Conservation (phyloP, 352 stramenopile species). For the Phytopythium boreale region DNA sequence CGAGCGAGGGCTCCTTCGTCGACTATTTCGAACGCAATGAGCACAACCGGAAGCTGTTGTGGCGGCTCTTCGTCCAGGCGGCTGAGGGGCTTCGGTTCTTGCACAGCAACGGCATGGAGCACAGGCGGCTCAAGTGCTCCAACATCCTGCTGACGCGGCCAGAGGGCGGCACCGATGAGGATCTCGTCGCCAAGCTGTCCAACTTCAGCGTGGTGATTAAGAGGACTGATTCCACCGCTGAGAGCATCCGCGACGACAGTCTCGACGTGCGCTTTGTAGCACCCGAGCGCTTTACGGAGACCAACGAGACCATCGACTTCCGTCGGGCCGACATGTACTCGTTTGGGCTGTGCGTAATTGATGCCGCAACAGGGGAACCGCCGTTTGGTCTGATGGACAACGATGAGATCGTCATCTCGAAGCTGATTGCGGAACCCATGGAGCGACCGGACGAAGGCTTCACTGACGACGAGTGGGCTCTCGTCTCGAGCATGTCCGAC, state of each 20-base stretch:
- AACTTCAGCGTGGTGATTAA: constrained; percentile 6
- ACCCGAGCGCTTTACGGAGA: background rate
- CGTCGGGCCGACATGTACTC: constrained; percentile 19
- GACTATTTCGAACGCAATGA: constrained; percentile 6
- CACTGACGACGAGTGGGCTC: background rate
- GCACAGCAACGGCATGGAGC: constrained; percentile 27
- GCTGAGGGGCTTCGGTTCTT: constrained; percentile 30
- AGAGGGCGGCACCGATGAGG: constrained; percentile 11
- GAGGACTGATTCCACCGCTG: background rate
- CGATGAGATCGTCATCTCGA: constrained; percentile 6
- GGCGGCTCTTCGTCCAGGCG: constrained; percentile 9
- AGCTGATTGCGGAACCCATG: constrained; percentile 2
- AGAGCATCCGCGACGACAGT: background rate
- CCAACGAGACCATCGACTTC: background rate
- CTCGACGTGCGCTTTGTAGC: background rate
- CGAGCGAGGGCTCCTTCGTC: constrained; percentile 18
- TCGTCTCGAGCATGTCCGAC: background rate
- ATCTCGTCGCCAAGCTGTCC: constrained; percentile 6
- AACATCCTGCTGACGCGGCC: constrained; percentile 29
- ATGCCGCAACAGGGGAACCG: constrained; percentile 12
- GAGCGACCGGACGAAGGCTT: background rate
- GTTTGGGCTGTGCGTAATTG: constrained; percentile 26
- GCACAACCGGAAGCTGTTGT: constrained; percentile 2
- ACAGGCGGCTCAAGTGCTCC: constrained; percentile 30
- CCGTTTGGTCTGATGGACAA: constrained; percentile 13